Evolutionary conservation across 371 early-diverging fungal species (phyloP).

Genomic region (Mortierella sp.): DNA sequence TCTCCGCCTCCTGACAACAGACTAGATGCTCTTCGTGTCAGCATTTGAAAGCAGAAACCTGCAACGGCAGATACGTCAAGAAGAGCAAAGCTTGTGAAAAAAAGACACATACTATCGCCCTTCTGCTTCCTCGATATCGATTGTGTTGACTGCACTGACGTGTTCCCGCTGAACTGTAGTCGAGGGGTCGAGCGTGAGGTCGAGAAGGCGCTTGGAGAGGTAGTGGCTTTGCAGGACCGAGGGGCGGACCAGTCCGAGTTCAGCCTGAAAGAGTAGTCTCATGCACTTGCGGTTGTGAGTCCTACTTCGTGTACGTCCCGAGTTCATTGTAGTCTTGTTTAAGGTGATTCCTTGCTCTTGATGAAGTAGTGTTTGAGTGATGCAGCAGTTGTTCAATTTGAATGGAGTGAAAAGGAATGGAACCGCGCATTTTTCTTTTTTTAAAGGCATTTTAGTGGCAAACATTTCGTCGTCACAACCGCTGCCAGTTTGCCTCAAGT

Average conservation of each 20-base stretch:
- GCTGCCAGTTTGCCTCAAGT: no score
- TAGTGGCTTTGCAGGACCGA: slow-evolving; percentile 20
- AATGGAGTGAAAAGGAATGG: slow-evolving; percentile 5
- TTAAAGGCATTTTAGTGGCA: slow-evolving; percentile 15
- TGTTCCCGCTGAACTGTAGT: slow-evolving; percentile 44
- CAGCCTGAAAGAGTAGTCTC: slow-evolving; percentile 26
- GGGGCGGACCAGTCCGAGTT: slow-evolving; percentile 29
- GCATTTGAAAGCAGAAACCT: background rate
- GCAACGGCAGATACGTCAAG: background rate
- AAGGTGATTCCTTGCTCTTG: no score
- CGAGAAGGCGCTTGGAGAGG: slow-evolving; percentile 25
- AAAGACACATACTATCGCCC: slow-evolving; percentile 67
- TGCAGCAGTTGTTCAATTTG: background rate
- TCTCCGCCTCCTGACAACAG: slow-evolving; percentile 80
- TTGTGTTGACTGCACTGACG: slow-evolving; percentile 66
- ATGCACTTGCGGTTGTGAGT: slow-evolving; percentile 17
- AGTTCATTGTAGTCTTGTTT: slow-evolving; percentile 16
- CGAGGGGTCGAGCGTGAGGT: slow-evolving; percentile 43
- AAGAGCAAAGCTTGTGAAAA: no score
- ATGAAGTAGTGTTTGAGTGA: background rate
- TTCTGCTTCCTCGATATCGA: slow-evolving; percentile 72
- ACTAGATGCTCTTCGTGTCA: slow-evolving; percentile 36
- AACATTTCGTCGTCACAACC: background rate
- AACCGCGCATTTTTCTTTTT: background rate
- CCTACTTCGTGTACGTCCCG: background rate